Evolutionary conservation across 306 rosid genomes (phyloP), one percentile per base, ranked within the genome.

Genomic region (Cicer bijugum): DNA sequence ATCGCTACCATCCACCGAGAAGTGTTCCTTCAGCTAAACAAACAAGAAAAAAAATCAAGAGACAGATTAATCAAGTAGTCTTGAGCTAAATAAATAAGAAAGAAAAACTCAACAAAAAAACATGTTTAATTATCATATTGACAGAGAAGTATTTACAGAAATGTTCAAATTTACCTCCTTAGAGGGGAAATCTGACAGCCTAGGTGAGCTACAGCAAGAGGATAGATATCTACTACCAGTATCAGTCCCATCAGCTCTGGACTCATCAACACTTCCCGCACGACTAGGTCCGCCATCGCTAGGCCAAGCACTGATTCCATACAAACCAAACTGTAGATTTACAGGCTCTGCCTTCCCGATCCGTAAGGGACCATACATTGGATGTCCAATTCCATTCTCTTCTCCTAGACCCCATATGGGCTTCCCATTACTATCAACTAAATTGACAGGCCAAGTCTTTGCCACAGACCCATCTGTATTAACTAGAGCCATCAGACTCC

Each of bases 231-330:
- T 89, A 77, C 98, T 91, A 58, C 93, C 96, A 20, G 89, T 86
- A 33, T 93, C 98, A 55, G 84, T 84, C 40, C 85, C 91, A 55
- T 94, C 98, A 28, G 88, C 94, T 81, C 89, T 88, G 2, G 91
- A 88, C 87, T 90, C 98, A 10, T 93, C 98, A 50, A 86, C 79
- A 73, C 98, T 94, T 73, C 97, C 97, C 12, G 98, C 96, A 75
- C 10, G 82, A 81, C 98, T 94, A 23, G 98, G 86, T 58, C 94
- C 97, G 56, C 98, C 92, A 83, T 83, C 94, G 65, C 80, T 87
- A 23, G 98, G 92, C 98, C 97, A 94, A 66, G 98, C 97, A 44
- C 96, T 91, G 82, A 94, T 82, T 75, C 98, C 98, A 56, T 91
- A 94, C 46, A 88, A 89, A 69, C 98, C 98, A 87, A 94, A 94